phyloP scores from a whole-genome alignment of 2,329 filamentous ascomycete species.

The Pezicula carpinea region DNA sequence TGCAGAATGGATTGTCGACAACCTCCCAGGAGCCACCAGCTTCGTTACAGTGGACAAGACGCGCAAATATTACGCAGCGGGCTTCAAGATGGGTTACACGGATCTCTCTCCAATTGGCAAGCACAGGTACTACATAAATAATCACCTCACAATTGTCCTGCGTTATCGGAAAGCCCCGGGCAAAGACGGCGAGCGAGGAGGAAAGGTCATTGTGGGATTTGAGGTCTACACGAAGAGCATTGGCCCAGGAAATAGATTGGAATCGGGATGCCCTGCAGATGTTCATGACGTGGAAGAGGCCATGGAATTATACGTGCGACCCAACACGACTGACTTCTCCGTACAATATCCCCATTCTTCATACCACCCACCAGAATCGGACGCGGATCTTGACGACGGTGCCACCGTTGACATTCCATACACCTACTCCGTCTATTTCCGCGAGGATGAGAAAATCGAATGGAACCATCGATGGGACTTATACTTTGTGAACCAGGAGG shows the following conservation, averaged over 20 bases:
- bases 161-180: conserved; percentile 71
- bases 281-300: conserved; percentile 58
- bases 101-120: conserved; percentile 58
- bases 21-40: conserved; percentile 81
- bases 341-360: conserved; percentile 53
- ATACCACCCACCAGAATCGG: conserved; percentile 49
- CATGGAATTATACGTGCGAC: conserved; percentile 64
- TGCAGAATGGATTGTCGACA: conserved; percentile 92
- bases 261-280: conserved; percentile 63
- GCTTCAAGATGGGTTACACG: conserved; percentile 81
- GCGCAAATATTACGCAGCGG: conserved; percentile 82
- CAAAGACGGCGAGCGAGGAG: conserved; percentile 61
- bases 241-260: conserved; percentile 52
- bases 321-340: conserved; percentile 53
- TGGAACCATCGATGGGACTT: conserved; percentile 85
- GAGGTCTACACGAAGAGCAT: conserved; percentile 89
- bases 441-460: conserved; percentile 73
- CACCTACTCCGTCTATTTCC: conserved; percentile 87
- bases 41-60: conserved; percentile 83
- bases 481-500: conserved; percentile 84
- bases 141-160: conserved; percentile 82
- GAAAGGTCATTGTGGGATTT: conserved; percentile 81
- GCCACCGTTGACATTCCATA: conserved; percentile 72
- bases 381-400: conserved; percentile 56
- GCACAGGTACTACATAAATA: conserved; percentile 72